Evolutionary conservation across 2,329 filamentous ascomycete species (phyloP), one percentile per base, ranked within the genome.

Genomic region (Exophiala xenobiotica): DNA sequence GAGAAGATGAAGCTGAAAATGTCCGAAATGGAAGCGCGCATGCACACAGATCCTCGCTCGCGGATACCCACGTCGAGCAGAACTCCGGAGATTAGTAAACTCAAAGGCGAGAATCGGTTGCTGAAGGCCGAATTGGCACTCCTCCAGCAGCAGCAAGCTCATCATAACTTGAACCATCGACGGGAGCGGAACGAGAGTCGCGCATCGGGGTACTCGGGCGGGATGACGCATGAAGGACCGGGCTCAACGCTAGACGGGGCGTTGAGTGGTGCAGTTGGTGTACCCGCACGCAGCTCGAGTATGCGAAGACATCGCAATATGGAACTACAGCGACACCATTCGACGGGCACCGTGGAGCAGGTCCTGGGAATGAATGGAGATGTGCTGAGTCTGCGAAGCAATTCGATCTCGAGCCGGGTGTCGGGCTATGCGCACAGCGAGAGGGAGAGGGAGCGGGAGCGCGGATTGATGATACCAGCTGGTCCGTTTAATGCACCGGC

Each of bases 101-200:
- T 85, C 16, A 78, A 78, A 27, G 74, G 72, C 37, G 81, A 85
- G 63, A 81, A 83, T 65, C 80, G 82, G 57, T 69, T 78, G 11
- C 69, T 86, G 12, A 78, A 81, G 62, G 75, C 78, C 9, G 82
- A 86, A 63, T 69, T 86, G 24, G 78, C 81, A n/a, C 86, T 90
- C 26, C 78, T 95, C 6, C 82, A 68, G 78, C 58, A 60, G 46
- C 56, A 57, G 22, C 61, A 63, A 41, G 53, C 46, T 16, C 50
- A 56, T 26, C 57, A 61, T 29, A 50, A 53, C 22, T 35, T 50
- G 12, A 51, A 63, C n/a, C 42, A 55, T 11, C 40, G 55, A 29
- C 51, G 54, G 19, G 55, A 61, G 19, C 42, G 57, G 24, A 48
- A 55, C 26, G 60, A 59, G 27, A 59, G 56, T 43, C 60, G 54